A percentile compares a stretch with the other conserved stretches of the same genome.
These are phyloP conservation scores for Xylaria sp. DNA, from an alignment of 2,329 filamentous ascomycete genomes.

Conservation along the genomic window DNA sequence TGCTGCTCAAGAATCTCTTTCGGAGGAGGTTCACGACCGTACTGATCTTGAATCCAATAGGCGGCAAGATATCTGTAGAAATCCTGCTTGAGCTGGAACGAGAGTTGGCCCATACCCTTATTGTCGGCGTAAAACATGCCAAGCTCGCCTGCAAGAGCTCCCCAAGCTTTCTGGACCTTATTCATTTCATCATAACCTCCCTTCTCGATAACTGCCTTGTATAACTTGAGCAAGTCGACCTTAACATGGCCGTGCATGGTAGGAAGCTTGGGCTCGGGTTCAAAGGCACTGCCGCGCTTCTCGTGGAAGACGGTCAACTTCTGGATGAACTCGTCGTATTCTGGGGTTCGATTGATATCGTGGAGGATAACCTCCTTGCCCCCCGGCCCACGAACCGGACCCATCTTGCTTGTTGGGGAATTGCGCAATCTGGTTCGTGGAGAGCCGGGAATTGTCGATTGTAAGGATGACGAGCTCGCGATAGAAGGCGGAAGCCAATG, in stretches of 20 bases:
- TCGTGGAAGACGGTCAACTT: slow-evolving; percentile 69
- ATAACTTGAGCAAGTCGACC: slow-evolving; percentile 73
- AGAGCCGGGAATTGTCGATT: neutral
- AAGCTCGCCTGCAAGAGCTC: slow-evolving; percentile 70
- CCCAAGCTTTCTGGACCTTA: slow-evolving; percentile 80
- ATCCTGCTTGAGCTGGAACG: slow-evolving; percentile 78
- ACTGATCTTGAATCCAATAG: slow-evolving; percentile 75
- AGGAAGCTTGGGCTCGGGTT: slow-evolving; percentile 57
- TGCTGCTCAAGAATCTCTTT: slow-evolving; percentile 78
- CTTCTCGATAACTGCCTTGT: slow-evolving; percentile 67
- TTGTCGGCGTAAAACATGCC: slow-evolving; percentile 69
- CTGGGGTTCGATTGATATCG: slow-evolving; percentile 55
- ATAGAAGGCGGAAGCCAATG: slow-evolving; percentile 10
- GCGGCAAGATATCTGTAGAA: slow-evolving; percentile 88
- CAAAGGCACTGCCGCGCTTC: slow-evolving; percentile 72
- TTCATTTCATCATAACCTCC: slow-evolving; percentile 85
- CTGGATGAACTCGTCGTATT: slow-evolving; percentile 75
- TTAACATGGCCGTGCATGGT: slow-evolving; percentile 70
- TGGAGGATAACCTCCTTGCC: slow-evolving; percentile 31
- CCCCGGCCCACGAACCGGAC: slow-evolving; percentile 27
- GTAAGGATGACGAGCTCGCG: neutral
- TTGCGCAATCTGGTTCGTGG: slow-evolving; percentile 7
- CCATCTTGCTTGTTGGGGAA: slow-evolving; percentile 24
- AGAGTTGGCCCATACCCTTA: slow-evolving; percentile 59
- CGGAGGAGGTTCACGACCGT: slow-evolving; percentile 75